Percentiles rank a stretch among this genome's conserved stretches.
These are phyloP conservation scores for Xylariaceae sp. DNA, from an alignment of 2,329 filamentous ascomycete genomes.

Conservation along the genomic window DNA sequence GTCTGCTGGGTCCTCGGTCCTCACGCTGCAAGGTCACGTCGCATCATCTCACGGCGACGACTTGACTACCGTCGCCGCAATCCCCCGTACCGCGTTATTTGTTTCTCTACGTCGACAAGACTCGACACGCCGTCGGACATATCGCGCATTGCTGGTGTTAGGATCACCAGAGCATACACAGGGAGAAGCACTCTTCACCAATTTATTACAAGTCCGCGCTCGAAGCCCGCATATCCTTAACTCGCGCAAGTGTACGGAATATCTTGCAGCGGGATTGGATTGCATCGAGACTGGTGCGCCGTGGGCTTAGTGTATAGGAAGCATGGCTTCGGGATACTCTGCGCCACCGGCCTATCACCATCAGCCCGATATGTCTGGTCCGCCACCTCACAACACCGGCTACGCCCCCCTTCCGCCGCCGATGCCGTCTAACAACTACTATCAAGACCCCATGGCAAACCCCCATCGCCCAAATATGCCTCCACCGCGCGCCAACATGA, in stretches of 20 bases:
- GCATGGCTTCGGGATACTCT: slow-evolving; percentile 32
- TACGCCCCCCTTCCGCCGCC: slow-evolving; percentile 30
- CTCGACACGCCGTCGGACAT: not conserved
- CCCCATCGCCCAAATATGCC: slow-evolving; percentile 30
- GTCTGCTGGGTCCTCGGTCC: not conserved
- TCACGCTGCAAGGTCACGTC: slow-evolving; percentile 12
- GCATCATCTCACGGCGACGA: slow-evolving; percentile 3
- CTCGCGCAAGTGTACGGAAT: not conserved
- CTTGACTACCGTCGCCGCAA: not conserved
- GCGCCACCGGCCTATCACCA: slow-evolving; percentile 29
- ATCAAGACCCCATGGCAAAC: slow-evolving; percentile 29
- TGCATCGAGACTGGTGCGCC: slow-evolving; percentile 5
- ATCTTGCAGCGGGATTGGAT: slow-evolving; percentile 12
- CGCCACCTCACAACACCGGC: slow-evolving; percentile 27
- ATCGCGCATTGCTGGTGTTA: not conserved
- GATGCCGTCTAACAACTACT: slow-evolving; percentile 28
- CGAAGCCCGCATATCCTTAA: not conserved
- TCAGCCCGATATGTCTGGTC: slow-evolving; percentile 28
- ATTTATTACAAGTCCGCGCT: slow-evolving; percentile 5
- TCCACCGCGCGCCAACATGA: slow-evolving; percentile 30
- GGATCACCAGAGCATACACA: not conserved
- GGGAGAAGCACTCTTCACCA: slow-evolving; percentile 6
- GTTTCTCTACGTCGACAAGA: not conserved
- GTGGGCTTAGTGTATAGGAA: slow-evolving; percentile 16
- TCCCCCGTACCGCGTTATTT: not conserved